Conservation (phyloP, 805 yeast genomes). For the Yarrowia sp. region DNA sequence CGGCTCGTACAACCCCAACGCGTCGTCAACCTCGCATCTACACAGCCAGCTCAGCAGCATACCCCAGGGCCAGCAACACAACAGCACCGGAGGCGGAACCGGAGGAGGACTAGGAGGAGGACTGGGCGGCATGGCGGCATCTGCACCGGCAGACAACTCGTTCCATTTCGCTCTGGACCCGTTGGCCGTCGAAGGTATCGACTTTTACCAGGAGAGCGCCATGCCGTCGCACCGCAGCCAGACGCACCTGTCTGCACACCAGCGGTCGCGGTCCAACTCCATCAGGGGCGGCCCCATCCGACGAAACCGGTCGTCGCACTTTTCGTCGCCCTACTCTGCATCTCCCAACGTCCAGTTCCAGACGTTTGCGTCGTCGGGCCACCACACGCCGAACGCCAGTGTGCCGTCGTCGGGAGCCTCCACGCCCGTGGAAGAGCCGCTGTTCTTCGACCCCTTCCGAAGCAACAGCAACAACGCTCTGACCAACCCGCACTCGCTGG, state of each 20-base stretch:
- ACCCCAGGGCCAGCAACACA: conserved; percentile 15
- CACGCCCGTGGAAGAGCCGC: conserved; percentile 24
- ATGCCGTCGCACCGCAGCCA: conserved; percentile 5
- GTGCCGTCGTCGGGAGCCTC: conserved; percentile 21
- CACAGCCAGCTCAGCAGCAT: conserved; percentile 20
- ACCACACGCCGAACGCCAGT: conserved; percentile 10
- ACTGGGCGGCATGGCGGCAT: neutral
- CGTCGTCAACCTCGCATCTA: conserved; percentile 2
- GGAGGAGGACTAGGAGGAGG: neutral
- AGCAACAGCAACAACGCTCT: conserved; percentile 1
- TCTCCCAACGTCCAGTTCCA: conserved; percentile 23
- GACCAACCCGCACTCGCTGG: conserved; percentile 14
- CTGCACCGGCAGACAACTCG: conserved; percentile 24
- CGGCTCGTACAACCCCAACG: conserved; percentile 19
- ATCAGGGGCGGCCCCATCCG: conserved; percentile 26
- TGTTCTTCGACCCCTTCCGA: conserved; percentile 25
- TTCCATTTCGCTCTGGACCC: conserved; percentile 46
- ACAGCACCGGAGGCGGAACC: conserved; percentile 1
- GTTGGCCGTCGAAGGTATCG: conserved; percentile 48
- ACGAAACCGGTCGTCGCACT: conserved; percentile 25
- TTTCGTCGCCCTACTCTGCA: conserved; percentile 19
- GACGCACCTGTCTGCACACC: neutral
- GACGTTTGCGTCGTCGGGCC: neutral
- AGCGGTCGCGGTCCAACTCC: conserved; percentile 12
- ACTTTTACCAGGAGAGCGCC: conserved; percentile 26